Evolutionary conservation across 768 basidiomycete genomes (phyloP).

Genomic region (Tylopilus plumbeoviolaceoides): DNA sequence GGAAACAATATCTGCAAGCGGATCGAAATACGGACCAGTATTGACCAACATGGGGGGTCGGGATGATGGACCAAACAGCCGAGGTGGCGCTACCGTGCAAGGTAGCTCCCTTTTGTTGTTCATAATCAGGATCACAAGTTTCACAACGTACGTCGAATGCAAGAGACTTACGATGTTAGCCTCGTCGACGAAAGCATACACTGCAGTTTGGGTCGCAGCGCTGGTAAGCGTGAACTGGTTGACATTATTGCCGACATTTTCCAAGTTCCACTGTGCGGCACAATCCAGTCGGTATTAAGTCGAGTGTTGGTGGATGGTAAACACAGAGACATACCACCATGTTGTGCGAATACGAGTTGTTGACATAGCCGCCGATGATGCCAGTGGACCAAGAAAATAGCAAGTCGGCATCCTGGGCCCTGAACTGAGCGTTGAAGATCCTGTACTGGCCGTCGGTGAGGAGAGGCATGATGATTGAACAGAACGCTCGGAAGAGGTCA

Average conservation of each 20-base stretch:
- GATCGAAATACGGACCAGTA: background rate
- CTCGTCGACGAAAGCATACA: background rate
- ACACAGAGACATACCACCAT: background rate
- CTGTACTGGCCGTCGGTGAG: conserved; percentile 1
- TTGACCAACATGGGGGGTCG: background rate
- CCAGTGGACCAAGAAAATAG: background rate
- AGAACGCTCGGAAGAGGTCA: background rate
- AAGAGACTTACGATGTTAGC: background rate
- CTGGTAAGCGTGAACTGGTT: background rate
- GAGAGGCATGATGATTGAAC: background rate
- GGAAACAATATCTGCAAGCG: background rate
- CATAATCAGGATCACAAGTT: background rate
- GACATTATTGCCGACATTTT: background rate
- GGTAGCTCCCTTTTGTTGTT: background rate
- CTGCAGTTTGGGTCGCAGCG: background rate
- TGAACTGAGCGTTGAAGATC: background rate
- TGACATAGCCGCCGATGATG: background rate
- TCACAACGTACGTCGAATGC: background rate
- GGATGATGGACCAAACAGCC: background rate
- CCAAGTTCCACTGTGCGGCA: background rate
- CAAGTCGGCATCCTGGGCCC: background rate
- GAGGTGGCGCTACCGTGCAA: background rate
- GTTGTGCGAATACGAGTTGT: background rate
- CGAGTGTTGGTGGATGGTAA: background rate
- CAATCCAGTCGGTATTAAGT: background rate